These are phyloP conservation scores for Ophiostoma ips DNA, from an alignment of 2,329 filamentous ascomycete genomes.

Conservation along the genomic window DNA sequence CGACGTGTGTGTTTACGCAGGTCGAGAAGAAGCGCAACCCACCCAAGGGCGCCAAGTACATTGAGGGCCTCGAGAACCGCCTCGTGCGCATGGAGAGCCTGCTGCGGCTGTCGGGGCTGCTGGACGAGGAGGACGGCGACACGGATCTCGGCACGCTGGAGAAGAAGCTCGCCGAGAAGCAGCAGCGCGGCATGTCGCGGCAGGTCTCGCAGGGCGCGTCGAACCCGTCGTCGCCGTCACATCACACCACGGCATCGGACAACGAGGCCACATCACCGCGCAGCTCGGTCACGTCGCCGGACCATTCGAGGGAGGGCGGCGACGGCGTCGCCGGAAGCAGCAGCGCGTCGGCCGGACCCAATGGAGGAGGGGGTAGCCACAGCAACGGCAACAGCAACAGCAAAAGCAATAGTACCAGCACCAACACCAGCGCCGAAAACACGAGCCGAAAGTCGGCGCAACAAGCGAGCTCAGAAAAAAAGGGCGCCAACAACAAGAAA, in stretches of 20 bases:
- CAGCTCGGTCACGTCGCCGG: conserved; percentile 40
- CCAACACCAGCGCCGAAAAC: too few species aligned
- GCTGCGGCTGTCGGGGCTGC: conserved; percentile 68
- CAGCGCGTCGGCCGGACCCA: background rate
- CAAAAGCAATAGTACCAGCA: background rate
- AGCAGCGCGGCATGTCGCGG: conserved; percentile 28
- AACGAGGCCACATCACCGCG: conserved; percentile 32
- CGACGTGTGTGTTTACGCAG: conserved; percentile 91
- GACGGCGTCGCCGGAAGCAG: conserved; percentile 14
- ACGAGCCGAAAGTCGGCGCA: too few species aligned
- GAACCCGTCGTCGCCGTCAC: conserved; percentile 38
- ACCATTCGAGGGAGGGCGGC: conserved; percentile 22
- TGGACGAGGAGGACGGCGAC: conserved; percentile 74
- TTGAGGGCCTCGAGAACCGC: conserved; percentile 89
- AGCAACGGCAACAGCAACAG: background rate
- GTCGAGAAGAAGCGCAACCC: conserved; percentile 98
- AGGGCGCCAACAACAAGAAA: conserved; percentile 25
- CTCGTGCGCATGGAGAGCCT: conserved; percentile 92
- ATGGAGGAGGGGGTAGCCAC: background rate
- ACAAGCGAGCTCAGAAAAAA: too few species aligned
- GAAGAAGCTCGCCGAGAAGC: conserved; percentile 49
- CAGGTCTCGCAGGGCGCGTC: conserved; percentile 35
- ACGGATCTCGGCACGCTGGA: conserved; percentile 73
- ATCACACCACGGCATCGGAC: conserved; percentile 28
- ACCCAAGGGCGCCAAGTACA: conserved; percentile 95